Conservation (phyloP, 768 basidiomycete genomes). For the Phylloporus scabripes region DNA sequence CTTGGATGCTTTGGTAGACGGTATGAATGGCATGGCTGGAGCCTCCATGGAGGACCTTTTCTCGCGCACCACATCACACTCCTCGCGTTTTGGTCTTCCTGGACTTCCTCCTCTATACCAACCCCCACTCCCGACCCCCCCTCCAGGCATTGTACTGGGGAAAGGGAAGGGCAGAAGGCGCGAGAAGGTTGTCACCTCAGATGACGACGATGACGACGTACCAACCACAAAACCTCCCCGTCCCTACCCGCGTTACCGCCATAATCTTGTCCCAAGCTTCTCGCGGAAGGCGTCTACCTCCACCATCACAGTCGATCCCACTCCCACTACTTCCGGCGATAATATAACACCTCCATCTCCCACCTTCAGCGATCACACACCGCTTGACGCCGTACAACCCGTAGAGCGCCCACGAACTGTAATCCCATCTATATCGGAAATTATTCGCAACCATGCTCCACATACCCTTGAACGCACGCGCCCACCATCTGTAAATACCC, state of each 20-base stretch:
- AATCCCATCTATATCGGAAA: constrained; percentile 82
- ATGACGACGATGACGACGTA: constrained; percentile 43
- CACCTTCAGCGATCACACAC: constrained; percentile 9
- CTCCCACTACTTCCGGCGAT: constrained; percentile 12
- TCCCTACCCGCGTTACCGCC: constrained; percentile 17
- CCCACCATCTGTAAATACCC: constrained; percentile 41
- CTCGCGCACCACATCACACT: constrained; percentile 38
- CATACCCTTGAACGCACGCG: constrained; percentile 44
- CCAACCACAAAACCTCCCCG: constrained; percentile 15
- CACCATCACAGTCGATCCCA: constrained; percentile 27
- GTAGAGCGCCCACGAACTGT: constrained; percentile 39
- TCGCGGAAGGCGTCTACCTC: constrained; percentile 26
- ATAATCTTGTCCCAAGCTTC: constrained; percentile 16
- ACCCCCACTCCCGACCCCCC: constrained; percentile 79
- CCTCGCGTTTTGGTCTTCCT: constrained; percentile 50
- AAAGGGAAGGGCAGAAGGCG: constrained; percentile 31
- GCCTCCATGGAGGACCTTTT: constrained; percentile 50
- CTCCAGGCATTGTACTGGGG: constrained; percentile 72
- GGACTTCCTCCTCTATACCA: constrained; percentile 71
- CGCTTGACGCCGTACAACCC: constrained; percentile 16
- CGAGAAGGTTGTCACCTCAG: constrained; percentile 37
- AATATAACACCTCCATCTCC: constrained; percentile 8
- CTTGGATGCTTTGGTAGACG: constrained; percentile 85
- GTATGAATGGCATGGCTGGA: constrained; percentile 89
- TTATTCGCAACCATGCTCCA: constrained; percentile 77